Base-by-base conservation (phyloP, 2,329 filamentous ascomycete genomes). In the Thyridium curvatum region DNA sequence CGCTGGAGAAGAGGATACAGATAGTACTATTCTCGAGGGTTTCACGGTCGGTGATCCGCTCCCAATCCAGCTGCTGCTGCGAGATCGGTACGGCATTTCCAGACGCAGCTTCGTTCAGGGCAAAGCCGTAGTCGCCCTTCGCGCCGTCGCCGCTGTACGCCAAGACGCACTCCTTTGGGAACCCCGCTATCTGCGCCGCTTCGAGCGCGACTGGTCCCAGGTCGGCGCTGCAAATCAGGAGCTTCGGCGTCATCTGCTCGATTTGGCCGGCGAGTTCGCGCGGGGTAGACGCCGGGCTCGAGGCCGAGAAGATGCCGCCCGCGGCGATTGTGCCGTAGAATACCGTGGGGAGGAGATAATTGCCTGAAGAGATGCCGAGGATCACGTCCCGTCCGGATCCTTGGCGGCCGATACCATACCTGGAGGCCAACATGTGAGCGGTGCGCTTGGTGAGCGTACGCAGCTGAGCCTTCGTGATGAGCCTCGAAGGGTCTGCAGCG, bases 261-360 rank as follows among this genome's bases (percentile, higher is more conserved):
- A 68, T 48, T 49, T 71, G 65, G 29, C 69, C 62, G 3, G 65
- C 64, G 8, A 81, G 54, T 18, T 82, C 77, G 3, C 59, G 49
- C 1, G 65, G 59, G 0, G 74, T 77, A 5, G 64, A 68, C 1
- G 66, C 62, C 0, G 72, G 62, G 34, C 66, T 72, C 0, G 73
- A 73, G 5, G 73, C 69, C 7, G 72, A 74, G 47, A 76, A 81
- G 18, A 82, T 66, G 14, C 75, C 78, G 1, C 71, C 76, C 3
- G 76, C 74, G 4, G 72, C 77, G 34, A 82, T 62, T 38, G 78
- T 68, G 12, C 69, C 72, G 45, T 67, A 80, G 49, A 77, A 74
- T 2, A 77, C 46, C 12, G 68, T 61, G 0, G 74, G 68, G 0
- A 80, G 60, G 5, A 77, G 60, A 34, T 69, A 68, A 46, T 80